These are phyloP conservation scores for Termitomyces titanicus DNA, from an alignment of 768 basidiomycete species.

Conservation along the genomic window DNA sequence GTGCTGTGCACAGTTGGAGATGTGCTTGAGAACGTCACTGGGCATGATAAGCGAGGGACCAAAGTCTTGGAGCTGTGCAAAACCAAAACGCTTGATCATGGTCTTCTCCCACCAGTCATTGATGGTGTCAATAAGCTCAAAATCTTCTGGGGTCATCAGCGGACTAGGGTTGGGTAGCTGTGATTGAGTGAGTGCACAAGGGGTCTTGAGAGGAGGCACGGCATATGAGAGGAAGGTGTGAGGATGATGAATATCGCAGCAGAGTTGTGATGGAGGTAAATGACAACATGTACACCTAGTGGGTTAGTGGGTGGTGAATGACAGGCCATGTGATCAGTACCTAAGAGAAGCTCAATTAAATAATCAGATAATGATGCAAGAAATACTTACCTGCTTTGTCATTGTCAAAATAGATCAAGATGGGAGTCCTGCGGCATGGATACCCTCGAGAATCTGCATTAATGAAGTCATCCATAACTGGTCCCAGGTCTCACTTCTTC, in stretches of 20 bases:
- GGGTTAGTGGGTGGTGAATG: neutral
- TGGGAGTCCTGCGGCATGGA: neutral
- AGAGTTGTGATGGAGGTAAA: neutral
- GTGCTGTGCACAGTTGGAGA: neutral
- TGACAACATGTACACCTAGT: neutral
- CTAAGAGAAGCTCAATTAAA: neutral
- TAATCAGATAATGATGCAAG: neutral
- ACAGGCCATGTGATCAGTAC: neutral
- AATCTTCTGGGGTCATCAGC: neutral
- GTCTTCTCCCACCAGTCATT: neutral
- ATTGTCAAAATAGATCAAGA: conserved; percentile 5
- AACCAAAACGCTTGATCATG: neutral
- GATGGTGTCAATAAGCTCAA: neutral
- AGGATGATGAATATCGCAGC: neutral
- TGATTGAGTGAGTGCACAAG: neutral
- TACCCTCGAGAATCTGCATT: neutral
- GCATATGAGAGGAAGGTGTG: neutral
- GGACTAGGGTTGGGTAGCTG: neutral
- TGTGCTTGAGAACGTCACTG: neutral
- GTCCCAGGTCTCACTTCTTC: too few species aligned
- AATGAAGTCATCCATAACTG: conserved; percentile 7
- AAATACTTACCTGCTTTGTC: neutral
- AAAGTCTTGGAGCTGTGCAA: neutral
- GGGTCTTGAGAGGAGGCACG: neutral
- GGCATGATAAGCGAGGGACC: conserved; percentile 1